phyloP scores from a whole-genome alignment of 208 protist species.

The Leishmania braziliensis region DNA sequence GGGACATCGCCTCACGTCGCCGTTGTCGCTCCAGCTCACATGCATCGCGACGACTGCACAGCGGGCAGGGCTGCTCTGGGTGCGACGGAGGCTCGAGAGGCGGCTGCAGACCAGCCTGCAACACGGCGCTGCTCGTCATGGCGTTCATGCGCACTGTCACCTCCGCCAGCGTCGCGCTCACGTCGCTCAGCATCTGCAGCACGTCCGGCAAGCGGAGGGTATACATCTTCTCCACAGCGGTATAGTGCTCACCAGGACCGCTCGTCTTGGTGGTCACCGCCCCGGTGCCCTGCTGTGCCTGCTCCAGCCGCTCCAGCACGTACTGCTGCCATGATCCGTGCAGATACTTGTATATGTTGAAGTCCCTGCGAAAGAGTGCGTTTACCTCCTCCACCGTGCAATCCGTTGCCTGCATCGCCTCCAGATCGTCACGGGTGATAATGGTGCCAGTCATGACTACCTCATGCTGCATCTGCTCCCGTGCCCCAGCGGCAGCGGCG shows the following conservation, averaged over 20 bases:
- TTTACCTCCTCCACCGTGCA: conserved; percentile 86
- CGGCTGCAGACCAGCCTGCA: conserved; percentile 62
- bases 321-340: conserved; percentile 40
- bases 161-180: conserved; percentile 62
- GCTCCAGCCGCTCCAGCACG: conserved; percentile 5
- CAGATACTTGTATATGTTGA: conserved; percentile 80
- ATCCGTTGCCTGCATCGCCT: conserved; percentile 62
- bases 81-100: conserved; percentile 62
- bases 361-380: conserved; percentile 63
- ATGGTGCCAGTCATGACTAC: conserved; percentile 1
- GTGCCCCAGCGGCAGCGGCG: background rate
- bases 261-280: background rate
- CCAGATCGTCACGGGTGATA: conserved; percentile 65
- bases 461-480: background rate
- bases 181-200: conserved; percentile 75
- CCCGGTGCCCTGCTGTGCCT: conserved; percentile 1
- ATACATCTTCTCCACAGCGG: conserved; percentile 19
- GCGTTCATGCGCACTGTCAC: conserved; percentile 73
- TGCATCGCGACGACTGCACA: conserved; percentile 76
- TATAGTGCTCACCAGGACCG: background rate
- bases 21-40: conserved; percentile 50
- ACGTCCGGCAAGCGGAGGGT: conserved; percentile 59
- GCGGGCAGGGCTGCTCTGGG: conserved; percentile 67
- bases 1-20: conserved; percentile 63
- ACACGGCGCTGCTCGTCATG: conserved; percentile 52